These are phyloP conservation scores for Tylopilus sp. DNA, from an alignment of 768 basidiomycete species.

Conservation along the genomic window DNA sequence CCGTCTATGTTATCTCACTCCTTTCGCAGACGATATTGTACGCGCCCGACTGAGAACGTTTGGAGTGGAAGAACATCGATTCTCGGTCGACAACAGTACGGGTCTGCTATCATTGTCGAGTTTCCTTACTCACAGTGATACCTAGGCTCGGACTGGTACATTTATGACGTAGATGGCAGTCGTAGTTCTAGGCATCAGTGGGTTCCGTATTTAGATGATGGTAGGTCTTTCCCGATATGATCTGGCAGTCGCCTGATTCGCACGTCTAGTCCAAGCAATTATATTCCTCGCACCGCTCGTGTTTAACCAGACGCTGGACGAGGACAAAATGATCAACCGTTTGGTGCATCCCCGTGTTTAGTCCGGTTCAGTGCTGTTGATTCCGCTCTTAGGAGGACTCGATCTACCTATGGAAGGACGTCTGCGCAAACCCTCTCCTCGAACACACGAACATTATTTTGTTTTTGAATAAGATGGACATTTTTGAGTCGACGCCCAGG, in stretches of 20 bases:
- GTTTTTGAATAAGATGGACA: slow-evolving; percentile 72
- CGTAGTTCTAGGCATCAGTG: slow-evolving; percentile 61
- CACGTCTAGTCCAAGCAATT: slow-evolving; percentile 60
- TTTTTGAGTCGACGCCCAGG: slow-evolving; percentile 51
- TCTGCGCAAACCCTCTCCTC: slow-evolving; percentile 63
- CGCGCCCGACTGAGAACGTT: slow-evolving; percentile 70
- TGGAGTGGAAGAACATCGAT: slow-evolving; percentile 70
- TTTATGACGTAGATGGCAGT: slow-evolving; percentile 69
- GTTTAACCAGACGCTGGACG: slow-evolving; percentile 72
- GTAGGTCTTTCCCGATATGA: slow-evolving; percentile 23
- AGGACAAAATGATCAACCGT: slow-evolving; percentile 62
- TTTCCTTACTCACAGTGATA: slow-evolving; percentile 4
- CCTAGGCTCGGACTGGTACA: slow-evolving; percentile 55
- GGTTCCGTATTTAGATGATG: slow-evolving; percentile 77
- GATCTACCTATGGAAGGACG: slow-evolving; percentile 65
- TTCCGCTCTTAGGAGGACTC: slow-evolving; percentile 59
- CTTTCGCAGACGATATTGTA: slow-evolving; percentile 59
- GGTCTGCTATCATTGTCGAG: background rate
- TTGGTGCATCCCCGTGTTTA: slow-evolving; percentile 45
- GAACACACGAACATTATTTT: slow-evolving; percentile 61
- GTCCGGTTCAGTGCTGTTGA: background rate
- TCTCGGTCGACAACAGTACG: slow-evolving; percentile 54
- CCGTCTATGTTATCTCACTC: background rate
- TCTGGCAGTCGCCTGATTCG: no score
- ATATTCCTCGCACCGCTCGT: slow-evolving; percentile 79